Percentiles rank a stretch among this genome's conserved stretches.
Evolutionary conservation across 2,329 filamentous ascomycete genomes (phyloP).

Genomic region (Colletotrichum australisinense): DNA sequence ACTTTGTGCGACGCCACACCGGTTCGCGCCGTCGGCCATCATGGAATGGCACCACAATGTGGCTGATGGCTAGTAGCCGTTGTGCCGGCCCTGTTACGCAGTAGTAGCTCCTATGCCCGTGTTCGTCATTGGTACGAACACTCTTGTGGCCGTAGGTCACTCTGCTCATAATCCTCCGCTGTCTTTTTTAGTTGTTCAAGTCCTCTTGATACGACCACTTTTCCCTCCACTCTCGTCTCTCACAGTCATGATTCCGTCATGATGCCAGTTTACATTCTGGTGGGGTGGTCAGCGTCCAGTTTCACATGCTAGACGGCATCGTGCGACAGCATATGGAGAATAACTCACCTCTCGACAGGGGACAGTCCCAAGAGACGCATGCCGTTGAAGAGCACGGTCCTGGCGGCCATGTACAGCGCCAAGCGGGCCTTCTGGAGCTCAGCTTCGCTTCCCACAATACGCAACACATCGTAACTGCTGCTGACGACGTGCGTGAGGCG

Average conservation of each 20-base stretch:
- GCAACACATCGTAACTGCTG: slow-evolving; percentile 83
- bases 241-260: neutral
- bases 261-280: slow-evolving; percentile 32
- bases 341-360: slow-evolving; percentile 69
- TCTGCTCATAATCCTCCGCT: neutral
- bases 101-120: slow-evolving; percentile 1
- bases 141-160: neutral
- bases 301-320: slow-evolving; percentile 17
- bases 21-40: neutral
- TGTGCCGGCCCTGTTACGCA: slow-evolving; percentile 7
- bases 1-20: slow-evolving; percentile 26
- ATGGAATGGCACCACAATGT: neutral
- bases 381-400: slow-evolving; percentile 82
- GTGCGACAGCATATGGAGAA: neutral
- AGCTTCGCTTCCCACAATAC: slow-evolving; percentile 82
- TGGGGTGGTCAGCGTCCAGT: slow-evolving; percentile 12
- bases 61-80: slow-evolving; percentile 17
- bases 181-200: neutral
- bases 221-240: neutral
- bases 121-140: neutral
- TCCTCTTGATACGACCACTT: neutral
- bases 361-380: slow-evolving; percentile 84
- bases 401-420: slow-evolving; percentile 81
- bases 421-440: slow-evolving; percentile 78
- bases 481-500: slow-evolving; percentile 87